Evolutionary conservation across 495 filamentous ascomycete species (phyloP).

Genomic region (Ascobolus immersus): DNA sequence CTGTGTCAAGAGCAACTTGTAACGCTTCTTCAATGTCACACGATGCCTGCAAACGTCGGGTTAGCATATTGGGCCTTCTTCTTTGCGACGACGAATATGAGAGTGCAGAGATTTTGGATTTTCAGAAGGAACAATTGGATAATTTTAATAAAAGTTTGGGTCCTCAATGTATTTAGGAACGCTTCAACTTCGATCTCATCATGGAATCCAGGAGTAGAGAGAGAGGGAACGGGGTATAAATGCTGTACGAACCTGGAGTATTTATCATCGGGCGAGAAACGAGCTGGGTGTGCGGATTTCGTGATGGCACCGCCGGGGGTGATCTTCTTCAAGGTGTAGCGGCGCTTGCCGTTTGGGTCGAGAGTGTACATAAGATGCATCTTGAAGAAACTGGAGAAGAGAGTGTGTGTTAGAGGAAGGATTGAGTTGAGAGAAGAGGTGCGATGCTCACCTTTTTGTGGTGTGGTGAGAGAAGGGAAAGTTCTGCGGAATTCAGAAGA

Average conservation of each 20-base stretch:
- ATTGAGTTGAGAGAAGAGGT: no score
- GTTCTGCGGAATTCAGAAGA: no score
- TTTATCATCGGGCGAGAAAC: constrained; percentile 95
- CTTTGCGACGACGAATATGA: neutral
- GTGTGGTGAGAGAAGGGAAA: neutral
- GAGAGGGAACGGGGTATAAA: neutral
- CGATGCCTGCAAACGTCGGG: constrained; percentile 38
- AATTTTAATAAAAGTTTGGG: constrained; percentile 8
- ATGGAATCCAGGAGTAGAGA: neutral
- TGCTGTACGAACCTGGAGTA: constrained; percentile 43
- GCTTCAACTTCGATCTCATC: constrained; percentile 15
- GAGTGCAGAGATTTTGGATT: constrained; percentile 1
- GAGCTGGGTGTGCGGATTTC: constrained; percentile 83
- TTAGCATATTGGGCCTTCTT: neutral
- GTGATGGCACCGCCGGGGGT: constrained; percentile 46
- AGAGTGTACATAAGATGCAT: constrained; percentile 82
- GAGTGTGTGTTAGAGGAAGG: neutral
- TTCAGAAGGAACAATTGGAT: constrained; percentile 20
- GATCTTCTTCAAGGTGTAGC: constrained; percentile 77
- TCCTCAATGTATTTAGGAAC: constrained; percentile 11
- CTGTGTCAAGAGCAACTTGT: constrained; percentile 64
- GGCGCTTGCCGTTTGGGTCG: constrained; percentile 48
- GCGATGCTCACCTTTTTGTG: no score
- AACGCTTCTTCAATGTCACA: constrained; percentile 77
- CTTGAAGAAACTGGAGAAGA: constrained; percentile 16